Conservation (phyloP, 2,329 filamentous ascomycete genomes). For the Bipolaris gigantea region DNA sequence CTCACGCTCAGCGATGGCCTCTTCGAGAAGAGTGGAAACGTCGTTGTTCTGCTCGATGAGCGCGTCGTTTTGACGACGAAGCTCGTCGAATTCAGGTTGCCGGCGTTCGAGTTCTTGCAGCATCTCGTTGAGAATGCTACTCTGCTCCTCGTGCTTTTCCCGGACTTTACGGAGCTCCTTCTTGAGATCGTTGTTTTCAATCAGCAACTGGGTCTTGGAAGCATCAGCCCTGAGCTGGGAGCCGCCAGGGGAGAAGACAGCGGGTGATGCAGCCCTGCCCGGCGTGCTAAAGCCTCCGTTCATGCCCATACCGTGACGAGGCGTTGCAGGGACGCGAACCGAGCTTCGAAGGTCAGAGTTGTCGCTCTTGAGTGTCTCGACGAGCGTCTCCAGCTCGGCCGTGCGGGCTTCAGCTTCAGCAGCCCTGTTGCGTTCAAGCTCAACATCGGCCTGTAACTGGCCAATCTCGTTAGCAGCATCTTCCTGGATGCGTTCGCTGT, state of each 20-base stretch:
- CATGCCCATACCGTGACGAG: conserved; percentile 51
- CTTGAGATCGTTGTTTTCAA: conserved; percentile 66
- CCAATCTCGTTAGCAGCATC: conserved; percentile 63
- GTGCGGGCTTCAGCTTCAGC: conserved; percentile 64
- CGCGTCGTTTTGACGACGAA: conserved; percentile 77
- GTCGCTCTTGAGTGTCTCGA: conserved; percentile 63
- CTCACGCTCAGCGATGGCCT: conserved; percentile 79
- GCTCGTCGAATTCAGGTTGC: conserved; percentile 83
- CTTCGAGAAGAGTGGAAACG: conserved; percentile 75
- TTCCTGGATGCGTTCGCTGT: conserved; percentile 66
- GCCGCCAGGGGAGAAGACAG: conserved; percentile 57
- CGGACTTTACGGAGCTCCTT: conserved; percentile 73
- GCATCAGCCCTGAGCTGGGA: conserved; percentile 58
- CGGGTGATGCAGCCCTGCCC: conserved; percentile 54
- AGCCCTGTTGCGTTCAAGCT: conserved; percentile 60
- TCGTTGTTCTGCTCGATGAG: conserved; percentile 80
- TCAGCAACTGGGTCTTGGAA: conserved; percentile 65
- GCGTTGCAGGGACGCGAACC: conserved; percentile 53
- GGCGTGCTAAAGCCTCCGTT: conserved; percentile 57
- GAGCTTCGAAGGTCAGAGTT: conserved; percentile 47
- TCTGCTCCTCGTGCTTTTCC: conserved; percentile 72
- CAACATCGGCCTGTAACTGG: conserved; percentile 53
- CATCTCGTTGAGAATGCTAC: conserved; percentile 80
- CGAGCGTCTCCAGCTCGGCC: conserved; percentile 64
- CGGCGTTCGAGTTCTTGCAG: conserved; percentile 82